phyloP scores from a whole-genome alignment of 352 stramenopile species.

The Phytophthora ohioensis region DNA sequence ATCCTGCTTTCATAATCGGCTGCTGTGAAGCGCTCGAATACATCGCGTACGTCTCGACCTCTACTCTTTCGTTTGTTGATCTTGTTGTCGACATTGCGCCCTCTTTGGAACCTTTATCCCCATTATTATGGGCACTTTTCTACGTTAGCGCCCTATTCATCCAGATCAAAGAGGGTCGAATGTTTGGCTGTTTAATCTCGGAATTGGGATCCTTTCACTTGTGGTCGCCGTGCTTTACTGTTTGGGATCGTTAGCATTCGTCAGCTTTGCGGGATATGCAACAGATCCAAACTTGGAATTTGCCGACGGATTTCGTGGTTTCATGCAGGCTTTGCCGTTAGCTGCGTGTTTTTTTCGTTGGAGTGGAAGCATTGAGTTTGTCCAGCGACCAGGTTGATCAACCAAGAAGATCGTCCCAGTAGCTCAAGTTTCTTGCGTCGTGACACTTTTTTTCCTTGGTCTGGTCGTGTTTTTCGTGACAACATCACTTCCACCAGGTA shows the following conservation, averaged over 20 bases:
- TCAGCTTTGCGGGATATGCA: slow-evolving; percentile 32
- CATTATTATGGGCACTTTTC: slow-evolving; percentile 39
- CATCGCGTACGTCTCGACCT: slow-evolving; percentile 51
- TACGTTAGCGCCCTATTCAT: slow-evolving; percentile 43
- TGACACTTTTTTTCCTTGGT: slow-evolving; percentile 46
- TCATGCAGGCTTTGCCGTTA: slow-evolving; percentile 45
- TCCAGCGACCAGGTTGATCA: slow-evolving; percentile 46
- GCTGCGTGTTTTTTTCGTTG: slow-evolving; percentile 60
- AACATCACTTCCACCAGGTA: slow-evolving; percentile 35
- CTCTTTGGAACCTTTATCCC: slow-evolving; percentile 16
- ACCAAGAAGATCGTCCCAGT: slow-evolving; percentile 47
- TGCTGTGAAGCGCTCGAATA: slow-evolving; percentile 54
- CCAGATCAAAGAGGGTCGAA: slow-evolving; percentile 36
- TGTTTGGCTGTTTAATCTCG: slow-evolving; percentile 58
- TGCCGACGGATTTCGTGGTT: slow-evolving; percentile 31
- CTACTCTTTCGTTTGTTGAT: slow-evolving; percentile 36
- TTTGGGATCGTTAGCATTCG: slow-evolving; percentile 40
- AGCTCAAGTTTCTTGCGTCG: slow-evolving; percentile 49
- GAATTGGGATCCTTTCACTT: slow-evolving; percentile 40
- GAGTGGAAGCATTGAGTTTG: slow-evolving; percentile 46
- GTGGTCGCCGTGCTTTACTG: slow-evolving; percentile 48
- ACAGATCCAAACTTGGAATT: slow-evolving; percentile 20
- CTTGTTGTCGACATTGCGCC: slow-evolving; percentile 41
- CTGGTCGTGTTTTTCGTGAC: slow-evolving; percentile 49
- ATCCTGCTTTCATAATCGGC: slow-evolving; percentile 45